Conservation (phyloP, 2,329 filamentous ascomycete species). For the Mycosphaerelloides madeirae region DNA sequence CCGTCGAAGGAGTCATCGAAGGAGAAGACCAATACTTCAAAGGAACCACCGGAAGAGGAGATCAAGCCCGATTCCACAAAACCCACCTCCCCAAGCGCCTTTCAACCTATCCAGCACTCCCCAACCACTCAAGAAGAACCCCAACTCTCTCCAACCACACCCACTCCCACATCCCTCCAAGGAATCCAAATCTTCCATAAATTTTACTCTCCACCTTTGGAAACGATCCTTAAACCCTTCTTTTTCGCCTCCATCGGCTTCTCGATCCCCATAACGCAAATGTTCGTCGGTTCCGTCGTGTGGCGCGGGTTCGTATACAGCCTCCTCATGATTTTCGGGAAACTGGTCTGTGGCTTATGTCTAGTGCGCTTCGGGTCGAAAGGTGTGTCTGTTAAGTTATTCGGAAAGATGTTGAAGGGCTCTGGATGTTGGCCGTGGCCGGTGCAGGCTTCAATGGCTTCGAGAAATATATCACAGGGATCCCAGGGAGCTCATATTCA, state of each 20-base stretch:
- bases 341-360: slow-evolving; percentile 39
- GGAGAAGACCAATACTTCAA: no score
- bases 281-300: slow-evolving; percentile 60
- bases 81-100: not conserved
- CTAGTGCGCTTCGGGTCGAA: slow-evolving; percentile 35
- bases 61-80: not conserved
- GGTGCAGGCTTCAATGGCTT: not conserved
- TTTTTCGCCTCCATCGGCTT: slow-evolving; percentile 77
- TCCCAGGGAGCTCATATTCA: not conserved
- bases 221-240: slow-evolving; percentile 60
- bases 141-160: not conserved
- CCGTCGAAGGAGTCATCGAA: no score
- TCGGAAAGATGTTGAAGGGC: not conserved
- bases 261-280: slow-evolving; percentile 66
- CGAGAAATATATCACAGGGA: no score
- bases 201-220: slow-evolving; percentile 44
- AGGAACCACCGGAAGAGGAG: not conserved
- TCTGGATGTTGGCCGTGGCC: slow-evolving; percentile 1
- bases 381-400: not conserved
- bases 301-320: slow-evolving; percentile 73
- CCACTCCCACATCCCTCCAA: not conserved
- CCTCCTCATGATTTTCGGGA: slow-evolving; percentile 59
- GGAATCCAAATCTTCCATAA: slow-evolving; percentile 39
- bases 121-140: not conserved
- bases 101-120: not conserved